Conservation (phyloP, 345 rosid genomes). For the Moricandia arvensis region DNA sequence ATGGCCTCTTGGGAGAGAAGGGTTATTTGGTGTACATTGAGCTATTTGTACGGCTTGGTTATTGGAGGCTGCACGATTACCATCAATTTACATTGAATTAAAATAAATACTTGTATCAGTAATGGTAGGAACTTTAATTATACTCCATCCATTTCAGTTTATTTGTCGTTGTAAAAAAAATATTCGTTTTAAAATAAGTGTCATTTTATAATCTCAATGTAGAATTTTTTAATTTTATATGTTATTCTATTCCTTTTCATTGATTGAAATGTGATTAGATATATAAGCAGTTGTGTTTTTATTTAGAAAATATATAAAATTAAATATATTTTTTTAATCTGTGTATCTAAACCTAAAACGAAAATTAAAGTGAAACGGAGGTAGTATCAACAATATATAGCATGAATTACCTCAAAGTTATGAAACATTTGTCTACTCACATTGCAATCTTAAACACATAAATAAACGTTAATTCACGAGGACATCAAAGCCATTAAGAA, state of each 20-base stretch:
- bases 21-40: slow-evolving; percentile 30
- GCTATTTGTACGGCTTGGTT: slow-evolving; percentile 37
- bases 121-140: not conserved
- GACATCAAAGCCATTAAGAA: slow-evolving; percentile 1
- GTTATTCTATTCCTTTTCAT: too few species aligned
- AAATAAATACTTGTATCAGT: not conserved
- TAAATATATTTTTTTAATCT: too few species aligned
- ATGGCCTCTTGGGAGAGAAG: slow-evolving; percentile 31
- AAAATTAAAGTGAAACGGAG: too few species aligned
- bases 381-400: not conserved
- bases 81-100: not conserved
- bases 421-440: not conserved
- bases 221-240: too few species aligned
- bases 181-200: too few species aligned
- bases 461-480: not conserved
- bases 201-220: too few species aligned
- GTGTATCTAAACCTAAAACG: too few species aligned
- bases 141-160: too few species aligned
- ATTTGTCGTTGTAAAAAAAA: too few species aligned
- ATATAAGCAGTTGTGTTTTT: too few species aligned
- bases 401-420: not conserved
- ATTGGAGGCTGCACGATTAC: slow-evolving; percentile 13
- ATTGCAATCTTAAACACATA: not conserved
- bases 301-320: too few species aligned
- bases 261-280: too few species aligned